These are phyloP conservation scores for Candida vartiovaarae DNA, from an alignment of 805 yeast genomes.

Conservation along the genomic window DNA sequence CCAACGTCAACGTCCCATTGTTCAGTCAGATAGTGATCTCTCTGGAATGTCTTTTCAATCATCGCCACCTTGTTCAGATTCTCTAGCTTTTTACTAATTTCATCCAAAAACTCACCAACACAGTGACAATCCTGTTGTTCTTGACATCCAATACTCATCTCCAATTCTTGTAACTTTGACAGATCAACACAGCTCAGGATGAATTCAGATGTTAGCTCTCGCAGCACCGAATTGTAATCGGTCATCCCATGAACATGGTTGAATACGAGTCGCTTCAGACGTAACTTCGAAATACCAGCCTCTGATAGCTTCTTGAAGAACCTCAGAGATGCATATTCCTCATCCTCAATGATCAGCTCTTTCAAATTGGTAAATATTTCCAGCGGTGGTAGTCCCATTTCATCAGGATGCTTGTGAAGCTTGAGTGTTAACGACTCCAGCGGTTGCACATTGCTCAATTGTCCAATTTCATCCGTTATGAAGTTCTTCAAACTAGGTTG, in stretches of 20 bases:
- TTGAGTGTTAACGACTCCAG: constrained; percentile 5
- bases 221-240: constrained; percentile 30
- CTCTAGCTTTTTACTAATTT: constrained; percentile 28
- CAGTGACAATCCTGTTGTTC: constrained; percentile 36
- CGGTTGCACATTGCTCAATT: constrained; percentile 5
- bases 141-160: constrained; percentile 49
- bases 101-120: constrained; percentile 33
- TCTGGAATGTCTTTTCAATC: constrained; percentile 31
- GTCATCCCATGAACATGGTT: constrained; percentile 40
- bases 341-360: constrained; percentile 27
- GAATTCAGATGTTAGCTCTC: constrained; percentile 25
- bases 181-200: constrained; percentile 27
- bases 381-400: constrained; percentile 2
- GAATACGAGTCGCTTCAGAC: constrained; percentile 30
- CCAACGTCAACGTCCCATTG: constrained; percentile 47
- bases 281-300: constrained; percentile 19
- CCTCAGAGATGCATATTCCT: constrained; percentile 29
- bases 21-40: constrained; percentile 42
- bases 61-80: constrained; percentile 21
- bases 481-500: constrained; percentile 9
- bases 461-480: constrained; percentile 5
- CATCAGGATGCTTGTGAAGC: constrained; percentile 10
- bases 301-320: constrained; percentile 27
- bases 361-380: constrained; percentile 7
- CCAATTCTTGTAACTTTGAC: constrained; percentile 32